These are phyloP conservation scores for Monosporozyma solicola DNA, from an alignment of 805 yeast genomes.

Conservation along the genomic window DNA sequence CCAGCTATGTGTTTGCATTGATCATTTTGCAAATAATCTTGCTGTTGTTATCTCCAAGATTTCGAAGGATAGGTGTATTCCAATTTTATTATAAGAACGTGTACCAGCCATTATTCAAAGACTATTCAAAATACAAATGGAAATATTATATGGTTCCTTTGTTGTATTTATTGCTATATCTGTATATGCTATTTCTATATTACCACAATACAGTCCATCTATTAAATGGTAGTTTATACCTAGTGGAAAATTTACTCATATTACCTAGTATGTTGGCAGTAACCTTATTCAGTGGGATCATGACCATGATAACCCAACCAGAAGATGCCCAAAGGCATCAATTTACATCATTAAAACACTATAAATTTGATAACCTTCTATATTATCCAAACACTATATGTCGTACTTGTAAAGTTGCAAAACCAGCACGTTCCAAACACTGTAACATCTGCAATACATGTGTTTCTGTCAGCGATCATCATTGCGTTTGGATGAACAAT, in stretches of 20 bases:
- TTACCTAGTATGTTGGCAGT: conserved; percentile 17
- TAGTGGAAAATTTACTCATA: conserved; percentile 13
- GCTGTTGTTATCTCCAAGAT: conserved; percentile 22
- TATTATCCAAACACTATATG: conserved; percentile 45
- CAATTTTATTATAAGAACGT: conserved; percentile 19
- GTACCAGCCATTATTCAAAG: conserved; percentile 21
- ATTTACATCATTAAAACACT: conserved; percentile 9
- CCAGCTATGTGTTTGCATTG: neutral
- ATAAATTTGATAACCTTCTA: conserved; percentile 42
- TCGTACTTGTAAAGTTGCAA: conserved; percentile 48
- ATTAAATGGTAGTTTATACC: conserved; percentile 6
- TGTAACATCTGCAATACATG: conserved; percentile 62
- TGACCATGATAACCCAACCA: conserved; percentile 17
- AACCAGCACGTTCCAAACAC: conserved; percentile 70
- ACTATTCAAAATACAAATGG: conserved; percentile 16
- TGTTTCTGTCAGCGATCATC: conserved; percentile 60
- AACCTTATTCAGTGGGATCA: conserved; percentile 14
- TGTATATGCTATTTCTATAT: conserved; percentile 14
- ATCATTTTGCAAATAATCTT: conserved; percentile 11
- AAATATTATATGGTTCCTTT: conserved; percentile 25
- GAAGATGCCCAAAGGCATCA: conserved; percentile 5
- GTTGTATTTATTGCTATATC: conserved; percentile 20
- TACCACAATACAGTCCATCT: conserved; percentile 10
- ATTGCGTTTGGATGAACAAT: conserved; percentile 63
- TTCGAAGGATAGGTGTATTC: conserved; percentile 14